Evolutionary conservation across 2,329 filamentous ascomycete species (phyloP), one percentile per base, ranked within the genome.

Genomic region (Neofusicoccum sp.): DNA sequence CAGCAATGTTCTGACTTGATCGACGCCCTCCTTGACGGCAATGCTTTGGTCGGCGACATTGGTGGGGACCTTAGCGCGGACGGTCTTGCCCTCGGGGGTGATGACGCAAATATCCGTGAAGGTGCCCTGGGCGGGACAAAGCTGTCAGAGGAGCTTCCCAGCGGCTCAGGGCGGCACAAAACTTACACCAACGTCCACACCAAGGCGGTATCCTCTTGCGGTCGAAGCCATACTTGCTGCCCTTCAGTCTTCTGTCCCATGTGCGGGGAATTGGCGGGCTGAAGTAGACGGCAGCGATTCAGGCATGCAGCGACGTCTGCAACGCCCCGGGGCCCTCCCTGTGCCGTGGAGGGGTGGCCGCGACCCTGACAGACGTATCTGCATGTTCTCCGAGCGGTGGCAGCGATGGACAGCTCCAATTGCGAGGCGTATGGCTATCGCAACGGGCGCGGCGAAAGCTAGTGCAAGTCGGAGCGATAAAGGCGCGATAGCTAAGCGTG

Each of bases 31-130:
- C 40, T 77, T 74, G 58, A 81, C 78, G 4, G 78, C 78, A 20
- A 80, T 73, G 49, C 78, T 81, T 68, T 81, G 79, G 62, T 81
- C 77, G 11, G 70, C 66, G 6, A 73, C 72, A 12, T 79, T 79
- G 6, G 79, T 79, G 7, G 73, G 78, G 4, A 79, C 76, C 65
- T 81, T 81, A 28, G 78, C 76, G 40, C 79, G 72, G 11, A 79
- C 72, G 1, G 75, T 76, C 62, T 77, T 70, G 20, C 78, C 78
- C 16, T 73, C 65, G 1, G 79, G 78, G 3, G 78, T 78, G 61
- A 80, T 76, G 30, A 79, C 78, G 64, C 73, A 80, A 48, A 80
- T 73, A 61, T 81, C 79, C 16, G 78, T 81, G 65, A 81, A 81
- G 20, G 78, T 80, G 51, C 79, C 57, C 57, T 60, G 26, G 11